Percentiles rank a stretch among this genome's conserved stretches.
Evolutionary conservation across 768 basidiomycete species (phyloP).

Genomic region (Scleroderma citrinum): DNA sequence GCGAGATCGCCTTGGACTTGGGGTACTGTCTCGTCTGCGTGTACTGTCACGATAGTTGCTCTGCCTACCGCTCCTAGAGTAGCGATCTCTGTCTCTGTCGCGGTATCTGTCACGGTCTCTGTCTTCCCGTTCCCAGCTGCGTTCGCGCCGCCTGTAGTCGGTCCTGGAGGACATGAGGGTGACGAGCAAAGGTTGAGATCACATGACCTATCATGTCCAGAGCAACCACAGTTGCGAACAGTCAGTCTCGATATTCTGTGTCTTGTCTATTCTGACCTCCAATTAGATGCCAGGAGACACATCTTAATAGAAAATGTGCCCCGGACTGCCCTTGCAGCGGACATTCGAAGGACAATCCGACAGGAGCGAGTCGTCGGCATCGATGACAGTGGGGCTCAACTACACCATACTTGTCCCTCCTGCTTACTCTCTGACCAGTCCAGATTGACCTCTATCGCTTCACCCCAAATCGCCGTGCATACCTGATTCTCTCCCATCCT

Average conservation of each 20-base stretch:
- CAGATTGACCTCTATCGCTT: constrained; percentile 56
- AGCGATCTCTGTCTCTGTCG: constrained; percentile 39
- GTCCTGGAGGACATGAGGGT: constrained; percentile 52
- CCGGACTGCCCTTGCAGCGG: constrained; percentile 45
- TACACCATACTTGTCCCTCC: not conserved
- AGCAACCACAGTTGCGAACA: constrained; percentile 15
- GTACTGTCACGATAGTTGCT: constrained; percentile 29
- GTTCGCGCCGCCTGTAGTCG: constrained; percentile 52
- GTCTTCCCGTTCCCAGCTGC: constrained; percentile 54
- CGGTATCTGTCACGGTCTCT: constrained; percentile 21
- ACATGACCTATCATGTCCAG: constrained; percentile 23
- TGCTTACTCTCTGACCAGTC: constrained; percentile 34
- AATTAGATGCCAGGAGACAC: constrained; percentile 28
- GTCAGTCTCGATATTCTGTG: constrained; percentile 2
- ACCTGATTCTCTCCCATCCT: constrained; percentile 47
- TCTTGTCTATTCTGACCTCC: not conserved
- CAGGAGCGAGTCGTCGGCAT: constrained; percentile 42
- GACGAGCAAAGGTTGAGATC: constrained; percentile 23
- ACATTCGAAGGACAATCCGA: constrained; percentile 43
- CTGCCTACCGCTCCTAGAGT: constrained; percentile 32
- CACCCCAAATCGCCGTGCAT: constrained; percentile 51
- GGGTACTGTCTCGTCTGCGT: constrained; percentile 34
- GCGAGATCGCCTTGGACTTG: constrained; percentile 30
- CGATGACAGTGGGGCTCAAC: constrained; percentile 27
- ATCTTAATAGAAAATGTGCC: constrained; percentile 49